Conservation (phyloP, 768 basidiomycete genomes). For the Boletus reticuloceps region DNA sequence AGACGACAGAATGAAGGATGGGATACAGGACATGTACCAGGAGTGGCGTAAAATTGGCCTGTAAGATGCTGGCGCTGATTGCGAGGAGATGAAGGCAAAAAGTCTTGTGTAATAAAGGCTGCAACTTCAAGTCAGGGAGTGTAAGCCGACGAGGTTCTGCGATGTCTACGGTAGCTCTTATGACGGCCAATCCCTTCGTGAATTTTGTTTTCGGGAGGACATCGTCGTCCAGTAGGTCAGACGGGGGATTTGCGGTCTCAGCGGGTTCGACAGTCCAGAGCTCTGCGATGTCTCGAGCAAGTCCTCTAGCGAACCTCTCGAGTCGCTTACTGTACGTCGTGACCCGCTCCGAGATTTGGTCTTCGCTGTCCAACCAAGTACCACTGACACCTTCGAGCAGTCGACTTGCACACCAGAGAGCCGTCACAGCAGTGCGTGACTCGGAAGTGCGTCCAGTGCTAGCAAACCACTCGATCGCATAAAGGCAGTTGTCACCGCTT, state of each 20-base stretch:
- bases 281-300: constrained; percentile 64
- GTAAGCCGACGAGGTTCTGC: constrained; percentile 32
- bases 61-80: constrained; percentile 66
- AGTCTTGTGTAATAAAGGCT: constrained; percentile 66
- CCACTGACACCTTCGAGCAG: constrained; percentile 70
- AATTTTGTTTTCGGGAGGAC: constrained; percentile 53
- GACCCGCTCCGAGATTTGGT: constrained; percentile 1
- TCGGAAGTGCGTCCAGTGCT: constrained; percentile 47
- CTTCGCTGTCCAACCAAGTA: constrained; percentile 38
- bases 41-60: constrained; percentile 65
- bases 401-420: constrained; percentile 81
- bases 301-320: constrained; percentile 60
- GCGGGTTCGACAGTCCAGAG: constrained; percentile 59
- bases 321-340: constrained; percentile 44
- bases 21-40: constrained; percentile 84
- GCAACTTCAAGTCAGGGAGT: constrained; percentile 33
- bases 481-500: constrained; percentile 66
- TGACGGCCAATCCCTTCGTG: constrained; percentile 58
- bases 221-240: constrained; percentile 26
- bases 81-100: constrained; percentile 76
- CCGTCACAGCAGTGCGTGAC: constrained; percentile 53
- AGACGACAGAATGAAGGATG: constrained; percentile 81
- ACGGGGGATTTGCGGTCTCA: constrained; percentile 21
- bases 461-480: constrained; percentile 81
- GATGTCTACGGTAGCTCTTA: constrained; percentile 59